These are phyloP conservation scores for Orbilia quercus DNA, from an alignment of 2,329 filamentous ascomycete genomes.

Conservation along the genomic window DNA sequence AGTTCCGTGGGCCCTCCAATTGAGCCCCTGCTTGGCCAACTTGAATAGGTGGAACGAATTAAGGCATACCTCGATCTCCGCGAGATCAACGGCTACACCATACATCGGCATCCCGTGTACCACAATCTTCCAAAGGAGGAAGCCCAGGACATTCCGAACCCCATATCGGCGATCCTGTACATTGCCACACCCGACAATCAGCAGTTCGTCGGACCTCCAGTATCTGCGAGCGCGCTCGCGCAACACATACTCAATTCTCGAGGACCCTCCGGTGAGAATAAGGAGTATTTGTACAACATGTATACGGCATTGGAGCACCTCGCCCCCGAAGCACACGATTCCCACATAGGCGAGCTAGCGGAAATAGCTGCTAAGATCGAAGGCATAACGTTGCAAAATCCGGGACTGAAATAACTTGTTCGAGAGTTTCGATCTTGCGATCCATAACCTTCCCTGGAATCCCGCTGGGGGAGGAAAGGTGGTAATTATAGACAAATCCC, in stretches of 20 bases:
- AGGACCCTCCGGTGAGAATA: conserved; percentile 89
- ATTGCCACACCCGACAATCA: conserved; percentile 93
- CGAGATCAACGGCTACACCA: conserved; percentile 96
- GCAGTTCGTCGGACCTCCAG: conserved; percentile 84
- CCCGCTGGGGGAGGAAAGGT: conserved; percentile 1
- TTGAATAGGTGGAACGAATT: conserved; percentile 52
- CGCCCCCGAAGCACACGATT: conserved; percentile 80
- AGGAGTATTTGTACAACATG: conserved; percentile 85
- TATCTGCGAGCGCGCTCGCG: conserved; percentile 74
- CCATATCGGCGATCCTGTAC: conserved; percentile 78
- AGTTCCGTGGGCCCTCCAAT: conserved; percentile 63
- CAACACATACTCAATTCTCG: conserved; percentile 79
- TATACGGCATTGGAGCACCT: conserved; percentile 79
- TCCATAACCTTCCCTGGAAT: neutral
- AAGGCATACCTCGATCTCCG: conserved; percentile 78
- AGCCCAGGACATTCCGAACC: conserved; percentile 62
- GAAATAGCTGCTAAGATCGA: conserved; percentile 75
- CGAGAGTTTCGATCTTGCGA: neutral
- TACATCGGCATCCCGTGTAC: conserved; percentile 86
- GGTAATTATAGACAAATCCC: conserved; percentile 53
- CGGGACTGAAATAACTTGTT: conserved; percentile 5
- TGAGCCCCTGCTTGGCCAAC: conserved; percentile 16
- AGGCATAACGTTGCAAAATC: conserved; percentile 35
- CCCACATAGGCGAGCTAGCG: conserved; percentile 85
- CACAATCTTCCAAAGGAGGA: conserved; percentile 65